Conservation (phyloP, 768 basidiomycete genomes). For the Leccinum pellstonianum region DNA sequence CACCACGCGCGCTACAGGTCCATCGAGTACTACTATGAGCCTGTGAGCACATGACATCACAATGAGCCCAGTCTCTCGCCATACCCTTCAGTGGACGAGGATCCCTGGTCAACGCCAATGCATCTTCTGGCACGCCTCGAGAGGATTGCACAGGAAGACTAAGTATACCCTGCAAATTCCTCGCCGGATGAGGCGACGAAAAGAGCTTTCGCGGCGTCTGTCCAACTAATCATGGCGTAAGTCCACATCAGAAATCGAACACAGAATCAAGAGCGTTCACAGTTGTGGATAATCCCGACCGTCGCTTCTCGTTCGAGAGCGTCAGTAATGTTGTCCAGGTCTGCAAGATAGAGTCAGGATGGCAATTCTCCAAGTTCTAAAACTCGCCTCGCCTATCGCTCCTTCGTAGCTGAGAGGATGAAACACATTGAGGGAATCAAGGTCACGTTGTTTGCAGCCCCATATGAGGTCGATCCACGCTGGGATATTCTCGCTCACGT, state of each 20-base stretch:
- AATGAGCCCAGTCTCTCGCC: background rate
- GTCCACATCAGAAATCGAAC: background rate
- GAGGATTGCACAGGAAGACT: conserved; percentile 68
- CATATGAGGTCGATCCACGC: conserved; percentile 95
- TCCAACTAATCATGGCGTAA: conserved; percentile 54
- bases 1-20: conserved; percentile 42
- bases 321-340: conserved; percentile 83
- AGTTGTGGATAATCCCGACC: conserved; percentile 94
- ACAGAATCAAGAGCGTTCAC: conserved; percentile 37
- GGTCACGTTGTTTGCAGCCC: conserved; percentile 83
- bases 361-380: background rate
- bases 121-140: conserved; percentile 84
- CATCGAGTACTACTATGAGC: conserved; percentile 41
- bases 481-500: conserved; percentile 80
- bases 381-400: conserved; percentile 57
- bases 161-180: conserved; percentile 68
- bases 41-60: conserved; percentile 2
- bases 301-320: conserved; percentile 89
- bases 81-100: conserved; percentile 57
- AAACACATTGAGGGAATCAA: conserved; percentile 77
- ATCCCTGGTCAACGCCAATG: conserved; percentile 62
- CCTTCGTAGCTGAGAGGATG: conserved; percentile 95
- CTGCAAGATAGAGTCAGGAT: conserved; percentile 35
- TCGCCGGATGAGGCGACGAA: conserved; percentile 66
- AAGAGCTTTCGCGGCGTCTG: conserved; percentile 92